A percentile compares a stretch with the other conserved stretches of the same genome.
Conservation (phyloP, 805 yeast genomes). For the Wickerhamomyces chambardii region DNA sequence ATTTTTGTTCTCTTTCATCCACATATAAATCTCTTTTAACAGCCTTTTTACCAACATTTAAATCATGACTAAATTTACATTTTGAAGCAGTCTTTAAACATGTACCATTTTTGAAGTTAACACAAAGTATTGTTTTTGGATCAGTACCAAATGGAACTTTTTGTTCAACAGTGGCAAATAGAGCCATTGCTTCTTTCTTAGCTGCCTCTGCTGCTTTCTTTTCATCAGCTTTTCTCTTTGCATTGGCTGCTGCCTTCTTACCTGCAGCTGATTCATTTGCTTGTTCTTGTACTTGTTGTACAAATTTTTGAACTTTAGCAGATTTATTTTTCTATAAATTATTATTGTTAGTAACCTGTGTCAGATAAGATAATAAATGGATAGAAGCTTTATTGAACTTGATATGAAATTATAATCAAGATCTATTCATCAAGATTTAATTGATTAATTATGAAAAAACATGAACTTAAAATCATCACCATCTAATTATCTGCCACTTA, state of each 20-base stretch:
- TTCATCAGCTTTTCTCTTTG: constrained; percentile 58
- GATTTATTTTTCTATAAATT: constrained; percentile 65
- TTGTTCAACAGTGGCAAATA: constrained; percentile 64
- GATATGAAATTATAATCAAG: no score
- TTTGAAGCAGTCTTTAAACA: constrained; percentile 69
- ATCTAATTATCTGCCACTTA: constrained; percentile 1
- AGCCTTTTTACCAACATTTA: constrained; percentile 76
- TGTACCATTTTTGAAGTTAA: constrained; percentile 75
- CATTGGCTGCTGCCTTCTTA: constrained; percentile 70
- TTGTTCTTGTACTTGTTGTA: constrained; percentile 53
- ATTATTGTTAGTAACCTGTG: background rate
- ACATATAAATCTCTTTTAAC: constrained; percentile 89
- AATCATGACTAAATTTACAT: constrained; percentile 92
- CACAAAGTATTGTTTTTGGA: constrained; percentile 90
- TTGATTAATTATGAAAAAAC: no score
- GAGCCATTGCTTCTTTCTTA: constrained; percentile 74
- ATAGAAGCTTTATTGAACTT: background rate
- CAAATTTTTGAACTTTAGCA: constrained; percentile 72
- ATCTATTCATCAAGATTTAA: no score
- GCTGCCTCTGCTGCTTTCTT: constrained; percentile 90
- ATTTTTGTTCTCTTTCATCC: constrained; percentile 67
- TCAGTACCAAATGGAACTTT: constrained; percentile 96
- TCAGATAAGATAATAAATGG: no score
- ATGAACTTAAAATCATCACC: no score
- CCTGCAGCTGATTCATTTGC: constrained; percentile 50